phyloP scores from a whole-genome alignment of 306 rosid genomes.

The Vigna mungo region DNA sequence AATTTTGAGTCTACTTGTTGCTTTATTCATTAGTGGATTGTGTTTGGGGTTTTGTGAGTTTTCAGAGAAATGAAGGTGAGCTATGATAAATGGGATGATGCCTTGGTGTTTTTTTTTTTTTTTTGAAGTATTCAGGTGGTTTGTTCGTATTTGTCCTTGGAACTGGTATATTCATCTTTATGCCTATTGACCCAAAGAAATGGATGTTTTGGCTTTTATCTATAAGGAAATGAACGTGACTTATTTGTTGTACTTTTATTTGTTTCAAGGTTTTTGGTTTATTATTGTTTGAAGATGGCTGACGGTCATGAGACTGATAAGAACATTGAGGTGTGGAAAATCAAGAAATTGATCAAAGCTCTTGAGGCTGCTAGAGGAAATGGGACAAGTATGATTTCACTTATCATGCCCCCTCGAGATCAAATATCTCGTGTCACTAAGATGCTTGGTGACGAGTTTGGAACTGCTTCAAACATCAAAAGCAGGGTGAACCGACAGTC shows the following conservation, averaged over 20 bases:
- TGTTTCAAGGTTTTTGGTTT: slow-evolving; percentile 38
- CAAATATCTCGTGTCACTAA: slow-evolving; percentile 88
- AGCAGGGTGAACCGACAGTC: slow-evolving; percentile 94
- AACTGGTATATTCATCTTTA: not conserved
- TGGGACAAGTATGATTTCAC: slow-evolving; percentile 95
- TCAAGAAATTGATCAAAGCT: slow-evolving; percentile 86
- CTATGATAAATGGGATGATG: slow-evolving; percentile 1
- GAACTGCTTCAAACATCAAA: slow-evolving; percentile 90
- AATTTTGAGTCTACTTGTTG: not conserved
- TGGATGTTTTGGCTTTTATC: not conserved
- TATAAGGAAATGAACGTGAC: not conserved
- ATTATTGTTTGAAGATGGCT: slow-evolving; percentile 57
- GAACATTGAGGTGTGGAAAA: slow-evolving; percentile 93
- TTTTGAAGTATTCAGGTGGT: not conserved
- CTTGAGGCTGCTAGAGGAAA: slow-evolving; percentile 93
- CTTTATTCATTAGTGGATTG: not conserved
- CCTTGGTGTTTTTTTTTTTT: not conserved
- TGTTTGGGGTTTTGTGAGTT: not conserved
- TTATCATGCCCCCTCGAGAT: slow-evolving; percentile 93
- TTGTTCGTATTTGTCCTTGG: not conserved
- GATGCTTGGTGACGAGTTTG: slow-evolving; percentile 96
- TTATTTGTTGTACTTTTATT: slow-evolving; percentile 31
- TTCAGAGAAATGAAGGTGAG: not conserved
- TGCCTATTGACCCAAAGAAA: not conserved
- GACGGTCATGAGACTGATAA: slow-evolving; percentile 85